Percentiles rank a stretch among this genome's conserved stretches.
These are phyloP conservation scores for Fusarium sp. DNA, from an alignment of 2,329 filamentous ascomycete species.

Conservation along the genomic window DNA sequence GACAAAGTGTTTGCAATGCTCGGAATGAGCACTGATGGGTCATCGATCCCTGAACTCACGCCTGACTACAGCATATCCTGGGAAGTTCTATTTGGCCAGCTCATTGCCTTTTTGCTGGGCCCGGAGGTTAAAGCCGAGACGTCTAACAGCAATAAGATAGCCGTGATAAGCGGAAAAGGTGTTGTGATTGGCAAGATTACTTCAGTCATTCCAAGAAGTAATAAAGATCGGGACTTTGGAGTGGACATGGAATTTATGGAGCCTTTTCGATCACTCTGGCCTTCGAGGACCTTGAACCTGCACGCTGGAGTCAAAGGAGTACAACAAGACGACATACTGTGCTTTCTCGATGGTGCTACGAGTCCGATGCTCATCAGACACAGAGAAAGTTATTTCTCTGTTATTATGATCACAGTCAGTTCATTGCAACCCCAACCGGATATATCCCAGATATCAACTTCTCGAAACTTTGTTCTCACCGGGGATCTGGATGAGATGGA, in stretches of 20 bases:
- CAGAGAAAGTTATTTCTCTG: not conserved
- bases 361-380: not conserved
- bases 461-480: not conserved
- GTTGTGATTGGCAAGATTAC: not conserved
- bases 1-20: not conserved
- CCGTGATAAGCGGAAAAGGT: not conserved
- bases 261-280: not conserved
- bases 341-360: not conserved
- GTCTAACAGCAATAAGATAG: not conserved
- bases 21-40: not conserved
- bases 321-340: not conserved
- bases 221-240: not conserved
- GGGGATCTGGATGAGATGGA: not conserved
- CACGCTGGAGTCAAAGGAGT: not conserved
- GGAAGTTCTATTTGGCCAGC: not conserved
- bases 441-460: not conserved
- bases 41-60: not conserved
- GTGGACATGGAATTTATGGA: not conserved
- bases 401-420: not conserved
- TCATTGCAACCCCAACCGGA: not conserved
- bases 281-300: not conserved
- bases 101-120: not conserved
- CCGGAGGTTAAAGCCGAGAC: not conserved
- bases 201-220: not conserved
- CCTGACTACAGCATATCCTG: not conserved